These are phyloP conservation scores for Thymus quinquecostatus DNA, from an alignment of 257 asterid species.

Conservation along the genomic window DNA sequence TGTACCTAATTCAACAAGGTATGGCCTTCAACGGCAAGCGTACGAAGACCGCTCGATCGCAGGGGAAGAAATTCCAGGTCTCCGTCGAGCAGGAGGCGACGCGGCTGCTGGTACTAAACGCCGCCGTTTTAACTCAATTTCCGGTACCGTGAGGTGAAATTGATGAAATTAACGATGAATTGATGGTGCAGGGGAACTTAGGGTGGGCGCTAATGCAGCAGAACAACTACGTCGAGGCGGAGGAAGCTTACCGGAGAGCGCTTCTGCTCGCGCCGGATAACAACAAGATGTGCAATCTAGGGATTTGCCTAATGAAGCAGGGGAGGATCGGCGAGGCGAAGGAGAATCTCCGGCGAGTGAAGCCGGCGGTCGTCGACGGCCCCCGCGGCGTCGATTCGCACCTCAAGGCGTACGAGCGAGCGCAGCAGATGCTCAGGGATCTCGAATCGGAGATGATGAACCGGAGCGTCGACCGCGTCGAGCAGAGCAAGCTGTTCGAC, in stretches of 20 bases:
- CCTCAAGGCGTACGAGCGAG: conserved; percentile 95
- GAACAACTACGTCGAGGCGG: conserved; percentile 84
- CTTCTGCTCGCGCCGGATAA: conserved; percentile 83
- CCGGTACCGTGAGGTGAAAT: too few species aligned
- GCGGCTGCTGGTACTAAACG: conserved; percentile 70
- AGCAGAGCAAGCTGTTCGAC: conserved; percentile 76
- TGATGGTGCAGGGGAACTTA: conserved; percentile 70
- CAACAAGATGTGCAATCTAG: conserved; percentile 94
- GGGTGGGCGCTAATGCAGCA: conserved; percentile 99
- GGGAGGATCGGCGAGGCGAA: conserved; percentile 89
- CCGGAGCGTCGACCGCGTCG: conserved; percentile 58
- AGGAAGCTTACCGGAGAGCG: conserved; percentile 85
- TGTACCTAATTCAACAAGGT: conserved; percentile 85
- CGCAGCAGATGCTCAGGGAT: conserved; percentile 92
- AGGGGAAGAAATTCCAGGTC: conserved; percentile 95
- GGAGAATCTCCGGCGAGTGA: conserved; percentile 79
- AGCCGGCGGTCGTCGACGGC: conserved; percentile 85
- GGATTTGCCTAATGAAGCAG: conserved; percentile 93
- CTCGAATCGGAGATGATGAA: conserved; percentile 84
- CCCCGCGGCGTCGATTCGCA: conserved; percentile 96
- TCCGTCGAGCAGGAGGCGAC: conserved; percentile 99
- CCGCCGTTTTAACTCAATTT: background rate
- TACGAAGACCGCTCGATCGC: conserved; percentile 94
- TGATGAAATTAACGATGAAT: too few species aligned
- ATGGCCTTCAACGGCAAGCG: conserved; percentile 96